These are phyloP conservation scores for Ziziphus jujuba DNA, from an alignment of 306 rosid genomes.

Conservation along the genomic window DNA sequence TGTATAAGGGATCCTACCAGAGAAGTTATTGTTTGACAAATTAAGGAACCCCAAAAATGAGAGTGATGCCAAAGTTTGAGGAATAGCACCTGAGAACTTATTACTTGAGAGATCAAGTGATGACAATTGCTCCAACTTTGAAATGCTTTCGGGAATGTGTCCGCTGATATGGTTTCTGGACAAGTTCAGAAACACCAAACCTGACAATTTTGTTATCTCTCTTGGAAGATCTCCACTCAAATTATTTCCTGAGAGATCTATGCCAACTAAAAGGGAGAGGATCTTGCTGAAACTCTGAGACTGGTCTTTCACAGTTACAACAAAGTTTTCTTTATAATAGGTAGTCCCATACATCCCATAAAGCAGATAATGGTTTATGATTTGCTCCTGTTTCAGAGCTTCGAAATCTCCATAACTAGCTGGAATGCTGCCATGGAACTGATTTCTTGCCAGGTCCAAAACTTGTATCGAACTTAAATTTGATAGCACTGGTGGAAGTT, in stretches of 20 bases:
- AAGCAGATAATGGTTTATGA: background rate
- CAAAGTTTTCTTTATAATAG: conserved; percentile 31
- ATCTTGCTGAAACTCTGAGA: conserved; percentile 19
- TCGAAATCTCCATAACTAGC: conserved; percentile 31
- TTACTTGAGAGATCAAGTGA: conserved; percentile 52
- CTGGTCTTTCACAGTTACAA: conserved; percentile 19
- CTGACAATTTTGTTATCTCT: conserved; percentile 37
- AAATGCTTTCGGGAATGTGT: conserved; percentile 30
- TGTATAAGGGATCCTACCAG: conserved; percentile 36
- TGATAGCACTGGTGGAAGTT: conserved; percentile 24
- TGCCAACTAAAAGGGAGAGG: conserved; percentile 40
- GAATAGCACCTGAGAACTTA: conserved; percentile 36
- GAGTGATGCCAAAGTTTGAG: conserved; percentile 33
- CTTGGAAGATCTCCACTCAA: conserved; percentile 37
- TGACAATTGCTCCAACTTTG: conserved; percentile 28
- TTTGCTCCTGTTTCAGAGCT: conserved; percentile 17
- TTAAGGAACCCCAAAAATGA: conserved; percentile 39
- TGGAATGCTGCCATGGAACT: conserved; percentile 38
- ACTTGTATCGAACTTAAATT: conserved; percentile 43
- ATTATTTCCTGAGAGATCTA: conserved; percentile 49
- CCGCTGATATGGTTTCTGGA: conserved; percentile 45
- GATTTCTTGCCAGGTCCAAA: conserved; percentile 43
- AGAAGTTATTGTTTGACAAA: conserved; percentile 36
- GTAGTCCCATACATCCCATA: background rate
- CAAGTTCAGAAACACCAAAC: conserved; percentile 38